phyloP scores from a whole-genome alignment of 2,329 filamentous ascomycete species.

The Cadophora sp. region DNA sequence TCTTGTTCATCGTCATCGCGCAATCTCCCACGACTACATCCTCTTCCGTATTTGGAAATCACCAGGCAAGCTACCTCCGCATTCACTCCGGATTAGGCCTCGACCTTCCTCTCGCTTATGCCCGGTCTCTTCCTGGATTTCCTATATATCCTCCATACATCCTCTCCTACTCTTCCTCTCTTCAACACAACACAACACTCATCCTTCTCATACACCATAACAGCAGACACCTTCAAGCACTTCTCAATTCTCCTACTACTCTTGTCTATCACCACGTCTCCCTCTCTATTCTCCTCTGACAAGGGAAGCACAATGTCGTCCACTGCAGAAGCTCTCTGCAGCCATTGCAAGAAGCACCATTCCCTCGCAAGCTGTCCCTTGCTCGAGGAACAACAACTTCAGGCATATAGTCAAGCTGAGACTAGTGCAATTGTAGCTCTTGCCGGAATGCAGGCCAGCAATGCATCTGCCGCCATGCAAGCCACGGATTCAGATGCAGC shows the following conservation, averaged over 20 bases:
- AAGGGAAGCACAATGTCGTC: not conserved
- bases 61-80: not conserved
- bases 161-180: not conserved
- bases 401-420: not conserved
- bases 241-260: not conserved
- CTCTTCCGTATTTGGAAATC: not conserved
- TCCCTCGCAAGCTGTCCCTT: not conserved
- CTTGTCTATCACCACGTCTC: not conserved
- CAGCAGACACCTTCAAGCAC: not conserved
- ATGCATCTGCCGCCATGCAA: not conserved
- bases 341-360: not conserved
- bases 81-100: not conserved
- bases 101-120: not conserved
- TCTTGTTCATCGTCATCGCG: not conserved
- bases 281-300: not conserved
- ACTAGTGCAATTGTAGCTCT: not conserved
- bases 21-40: not conserved
- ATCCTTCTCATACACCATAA: not conserved
- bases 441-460: too few relatives aligned
- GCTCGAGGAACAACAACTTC: not conserved
- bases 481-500: not conserved
- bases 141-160: not conserved
- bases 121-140: not conserved
- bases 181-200: conserved; percentile 2
- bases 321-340: not conserved